Evolutionary conservation across 768 basidiomycete species (phyloP), one percentile per base, ranked within the genome.

Genomic region (Leucosporidium scottii): DNA sequence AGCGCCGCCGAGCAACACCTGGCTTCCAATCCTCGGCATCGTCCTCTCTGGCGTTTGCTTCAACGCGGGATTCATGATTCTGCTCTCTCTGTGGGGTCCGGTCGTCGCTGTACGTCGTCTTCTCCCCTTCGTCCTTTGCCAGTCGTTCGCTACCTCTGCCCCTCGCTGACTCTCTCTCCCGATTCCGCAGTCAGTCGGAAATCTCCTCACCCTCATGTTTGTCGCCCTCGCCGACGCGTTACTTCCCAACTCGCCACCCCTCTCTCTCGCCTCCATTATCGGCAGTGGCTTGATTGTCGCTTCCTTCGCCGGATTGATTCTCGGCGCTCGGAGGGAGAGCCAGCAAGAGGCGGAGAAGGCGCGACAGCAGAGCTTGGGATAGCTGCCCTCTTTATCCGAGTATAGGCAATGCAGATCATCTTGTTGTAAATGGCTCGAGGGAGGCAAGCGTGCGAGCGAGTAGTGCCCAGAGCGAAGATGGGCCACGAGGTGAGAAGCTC

Each of bases 171-270:
- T 34, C 34, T 10, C 34, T 34, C 34, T 34, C 34, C 34, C 34
- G 5, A 4, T 34, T 34, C n/a, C 34, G 53, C 85, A 86, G 13
- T 91, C 90, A 3, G 92, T 96, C 39, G 92, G 91, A 55, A 91
- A 85, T 78, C 83, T 98, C n/a, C 82, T 94, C n/a, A 93, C 93
- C 8, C 93, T 94, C 72, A 90, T 94, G 48, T 82, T 96, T 59
- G 89, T 92, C 20, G 84, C 92, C 57, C 74, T 90, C 21, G 85
- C 88, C 51, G 93, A 97, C 78, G 81, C 87, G 12, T 71, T 87
- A 23, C 87, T 92, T 68, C 86, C 90, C 44, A 56, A 67, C 51
- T 57, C 64, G 4, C 77, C 83, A 49, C 82, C 85, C 48, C 81
- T 54, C 10, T 54, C 39, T 13, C 8, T 44, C 10, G 8, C 39